These are phyloP conservation scores for Peterozyma toletana DNA, from an alignment of 805 yeast genomes.

Conservation along the genomic window DNA sequence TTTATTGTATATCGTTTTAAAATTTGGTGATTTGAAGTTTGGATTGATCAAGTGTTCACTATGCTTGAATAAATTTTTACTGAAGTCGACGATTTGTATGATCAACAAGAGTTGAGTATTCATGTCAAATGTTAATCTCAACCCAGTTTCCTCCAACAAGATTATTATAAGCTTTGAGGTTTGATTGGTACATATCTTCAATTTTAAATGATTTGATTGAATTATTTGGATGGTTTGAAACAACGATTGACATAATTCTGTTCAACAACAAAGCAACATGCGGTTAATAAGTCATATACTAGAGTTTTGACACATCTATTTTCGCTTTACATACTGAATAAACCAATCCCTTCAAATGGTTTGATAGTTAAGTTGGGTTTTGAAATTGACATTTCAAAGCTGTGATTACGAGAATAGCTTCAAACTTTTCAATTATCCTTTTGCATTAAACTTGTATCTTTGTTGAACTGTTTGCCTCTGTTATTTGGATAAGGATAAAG, in stretches of 20 bases:
- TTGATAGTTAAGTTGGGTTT: neutral
- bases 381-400: neutral
- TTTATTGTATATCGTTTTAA: slow-evolving; percentile 44
- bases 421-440: too few species aligned
- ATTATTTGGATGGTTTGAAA: slow-evolving; percentile 14
- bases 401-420: too few species aligned
- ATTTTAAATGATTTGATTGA: slow-evolving; percentile 6
- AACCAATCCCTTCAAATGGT: slow-evolving; percentile 6
- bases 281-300: too few species aligned
- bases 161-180: slow-evolving; percentile 1
- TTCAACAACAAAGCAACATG: neutral
- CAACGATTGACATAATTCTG: slow-evolving; percentile 17
- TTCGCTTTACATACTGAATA: slow-evolving; percentile 4
- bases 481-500: neutral
- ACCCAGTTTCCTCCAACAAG: slow-evolving; percentile 8
- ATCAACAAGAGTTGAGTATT: slow-evolving; percentile 1
- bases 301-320: neutral
- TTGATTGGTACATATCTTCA: slow-evolving; percentile 1
- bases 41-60: slow-evolving; percentile 1
- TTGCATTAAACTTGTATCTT: neutral
- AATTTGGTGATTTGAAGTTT: slow-evolving; percentile 11
- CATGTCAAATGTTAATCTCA: slow-evolving; percentile 13
- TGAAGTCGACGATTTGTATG: slow-evolving; percentile 12
- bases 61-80: slow-evolving; percentile 1
- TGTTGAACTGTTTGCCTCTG: neutral